A percentile compares a stretch with the other conserved stretches of the same genome.
Conservation (phyloP, 805 yeast genomes). For the Cyberlindnera americana region DNA sequence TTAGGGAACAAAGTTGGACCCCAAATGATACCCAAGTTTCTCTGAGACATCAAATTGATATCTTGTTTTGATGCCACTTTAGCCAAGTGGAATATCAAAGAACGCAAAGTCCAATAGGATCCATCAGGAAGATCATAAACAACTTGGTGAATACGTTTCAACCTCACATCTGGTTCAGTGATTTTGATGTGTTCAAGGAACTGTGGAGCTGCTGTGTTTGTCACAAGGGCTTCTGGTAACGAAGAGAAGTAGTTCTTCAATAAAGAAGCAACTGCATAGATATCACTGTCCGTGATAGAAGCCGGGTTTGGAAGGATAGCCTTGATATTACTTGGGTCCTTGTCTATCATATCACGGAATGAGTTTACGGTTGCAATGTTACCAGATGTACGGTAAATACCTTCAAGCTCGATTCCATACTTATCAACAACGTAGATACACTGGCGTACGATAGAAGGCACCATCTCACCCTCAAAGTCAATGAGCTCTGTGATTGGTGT, state of each 20-base stretch:
- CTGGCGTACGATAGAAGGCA: slow-evolving; percentile 84
- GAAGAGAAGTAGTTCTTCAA: slow-evolving; percentile 79
- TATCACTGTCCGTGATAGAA: slow-evolving; percentile 69
- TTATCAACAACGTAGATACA: slow-evolving; percentile 85
- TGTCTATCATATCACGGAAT: slow-evolving; percentile 66
- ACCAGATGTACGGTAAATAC: slow-evolving; percentile 85
- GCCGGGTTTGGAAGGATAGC: slow-evolving; percentile 52
- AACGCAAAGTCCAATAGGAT: slow-evolving; percentile 86
- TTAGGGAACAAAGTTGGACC: slow-evolving; percentile 82
- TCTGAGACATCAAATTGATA: slow-evolving; percentile 75
- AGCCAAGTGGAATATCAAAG: slow-evolving; percentile 79
- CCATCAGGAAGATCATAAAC: slow-evolving; percentile 92
- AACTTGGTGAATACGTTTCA: slow-evolving; percentile 77
- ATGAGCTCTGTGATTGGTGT: slow-evolving; percentile 74
- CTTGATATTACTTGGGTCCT: slow-evolving; percentile 64
- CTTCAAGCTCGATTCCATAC: slow-evolving; percentile 82
- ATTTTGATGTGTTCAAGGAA: slow-evolving; percentile 72
- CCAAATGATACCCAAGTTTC: slow-evolving; percentile 88
- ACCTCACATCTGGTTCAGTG: slow-evolving; percentile 54
- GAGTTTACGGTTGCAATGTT: slow-evolving; percentile 71
- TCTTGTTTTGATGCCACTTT: slow-evolving; percentile 62
- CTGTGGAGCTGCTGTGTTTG: slow-evolving; percentile 54
- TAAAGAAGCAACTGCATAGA: slow-evolving; percentile 83
- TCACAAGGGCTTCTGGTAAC: slow-evolving; percentile 83
- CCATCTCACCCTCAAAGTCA: slow-evolving; percentile 83